Conservation (phyloP, 495 filamentous ascomycete genomes). For the Recurvomyces mirabilis region DNA sequence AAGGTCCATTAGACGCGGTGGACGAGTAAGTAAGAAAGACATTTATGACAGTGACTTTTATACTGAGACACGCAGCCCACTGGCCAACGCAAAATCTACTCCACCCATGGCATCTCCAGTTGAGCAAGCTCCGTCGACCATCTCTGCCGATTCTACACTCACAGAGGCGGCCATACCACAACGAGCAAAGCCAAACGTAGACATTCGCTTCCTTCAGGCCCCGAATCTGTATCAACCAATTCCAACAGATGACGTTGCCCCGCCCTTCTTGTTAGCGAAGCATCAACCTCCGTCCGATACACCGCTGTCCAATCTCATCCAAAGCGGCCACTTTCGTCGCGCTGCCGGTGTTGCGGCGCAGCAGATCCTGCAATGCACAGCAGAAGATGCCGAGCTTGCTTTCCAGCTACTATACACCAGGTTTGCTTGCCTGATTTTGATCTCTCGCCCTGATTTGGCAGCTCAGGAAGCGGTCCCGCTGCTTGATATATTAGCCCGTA, state of each 20-base stretch:
- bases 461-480: conserved; percentile 77
- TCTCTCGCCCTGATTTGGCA: conserved; percentile 56
- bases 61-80: conserved; percentile 14
- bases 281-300: conserved; percentile 37
- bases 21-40: too few species aligned
- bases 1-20: conserved; percentile 26
- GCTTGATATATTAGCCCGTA: conserved; percentile 59
- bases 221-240: conserved; percentile 74
- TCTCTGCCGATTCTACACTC: conserved; percentile 7
- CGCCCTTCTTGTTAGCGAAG: conserved; percentile 39
- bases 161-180: not conserved
- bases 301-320: conserved; percentile 45
- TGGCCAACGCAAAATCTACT: conserved; percentile 2
- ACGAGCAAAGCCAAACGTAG: conserved; percentile 28
- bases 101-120: not conserved
- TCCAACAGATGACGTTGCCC: conserved; percentile 48
- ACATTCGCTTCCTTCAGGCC: conserved; percentile 57
- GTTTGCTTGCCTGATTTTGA: conserved; percentile 68
- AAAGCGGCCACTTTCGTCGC: conserved; percentile 53
- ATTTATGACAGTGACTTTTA: too few species aligned
- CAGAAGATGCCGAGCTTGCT: conserved; percentile 49
- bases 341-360: conserved; percentile 63
- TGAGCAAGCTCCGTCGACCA: conserved; percentile 11
- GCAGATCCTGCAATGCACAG: conserved; percentile 34
- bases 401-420: conserved; percentile 74